Percentiles rank a stretch among this genome's conserved stretches.
These are phyloP conservation scores for Plenodomus tracheiphilus DNA, from an alignment of 2,329 filamentous ascomycete species.

Conservation along the genomic window DNA sequence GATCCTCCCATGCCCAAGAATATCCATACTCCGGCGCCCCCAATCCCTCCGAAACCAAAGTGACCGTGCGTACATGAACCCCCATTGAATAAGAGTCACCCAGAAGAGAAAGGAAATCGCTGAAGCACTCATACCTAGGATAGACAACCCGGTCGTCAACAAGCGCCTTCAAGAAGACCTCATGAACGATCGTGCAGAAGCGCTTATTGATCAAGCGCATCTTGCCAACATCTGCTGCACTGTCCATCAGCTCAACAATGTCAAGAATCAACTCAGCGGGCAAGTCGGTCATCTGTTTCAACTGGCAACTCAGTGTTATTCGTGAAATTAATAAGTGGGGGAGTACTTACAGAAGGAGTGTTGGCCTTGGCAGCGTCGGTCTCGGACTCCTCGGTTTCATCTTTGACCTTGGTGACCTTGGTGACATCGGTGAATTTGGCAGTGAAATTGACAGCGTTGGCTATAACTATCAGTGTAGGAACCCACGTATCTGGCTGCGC, in stretches of 20 bases:
- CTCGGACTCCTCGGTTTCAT: no score
- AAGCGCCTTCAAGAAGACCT: constrained; percentile 1
- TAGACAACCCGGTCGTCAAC: constrained; percentile 2
- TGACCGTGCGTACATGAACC: neutral
- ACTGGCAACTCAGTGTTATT: no score
- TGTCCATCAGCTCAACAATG: neutral
- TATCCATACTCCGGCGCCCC: constrained; percentile 10
- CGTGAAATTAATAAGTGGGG: no score
- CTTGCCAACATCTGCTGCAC: constrained; percentile 1
- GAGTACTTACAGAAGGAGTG: neutral
- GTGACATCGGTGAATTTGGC: no score
- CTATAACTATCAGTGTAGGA: neutral
- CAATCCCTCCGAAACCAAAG: neutral
- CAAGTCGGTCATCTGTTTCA: neutral
- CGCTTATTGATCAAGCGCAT: constrained; percentile 3
- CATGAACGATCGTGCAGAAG: neutral
- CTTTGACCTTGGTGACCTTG: no score
- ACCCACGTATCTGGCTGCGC: neutral
- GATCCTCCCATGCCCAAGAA: constrained; percentile 20
- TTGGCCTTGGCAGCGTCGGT: neutral
- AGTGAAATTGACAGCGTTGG: neutral
- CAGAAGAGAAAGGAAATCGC: neutral
- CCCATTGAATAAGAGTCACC: neutral
- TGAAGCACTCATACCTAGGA: constrained; percentile 2
- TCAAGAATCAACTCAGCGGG: neutral